Evolutionary conservation across 768 basidiomycete species (phyloP), one percentile per base, ranked within the genome.

Genomic region (Suillus bovinus): DNA sequence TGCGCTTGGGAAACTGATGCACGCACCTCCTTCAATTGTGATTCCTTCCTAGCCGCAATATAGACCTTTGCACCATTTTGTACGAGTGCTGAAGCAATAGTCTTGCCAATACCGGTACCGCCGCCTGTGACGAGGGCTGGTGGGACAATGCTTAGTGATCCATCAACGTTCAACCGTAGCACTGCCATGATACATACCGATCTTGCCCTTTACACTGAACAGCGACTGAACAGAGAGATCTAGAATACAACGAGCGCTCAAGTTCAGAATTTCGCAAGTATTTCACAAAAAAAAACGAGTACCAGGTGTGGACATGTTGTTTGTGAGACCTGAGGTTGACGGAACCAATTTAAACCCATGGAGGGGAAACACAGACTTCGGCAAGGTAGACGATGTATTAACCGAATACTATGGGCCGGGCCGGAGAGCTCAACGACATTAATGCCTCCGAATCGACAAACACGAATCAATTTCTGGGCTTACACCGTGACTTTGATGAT

Each of bases 61-160:
- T n/a, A n/a, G n/a, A n/a, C n/a, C n/a, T n/a, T n/a, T n/a, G n/a
- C n/a, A n/a, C n/a, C n/a, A n/a, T n/a, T n/a, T n/a, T n/a, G n/a
- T n/a, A n/a, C n/a, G n/a, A n/a, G n/a, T n/a, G n/a, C n/a, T n/a
- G n/a, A n/a, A n/a, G n/a, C n/a, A n/a, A n/a, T n/a, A n/a, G n/a
- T n/a, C n/a, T n/a, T n/a, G n/a, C n/a, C n/a, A n/a, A n/a, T n/a
- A n/a, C n/a, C n/a, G n/a, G n/a, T n/a, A n/a, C n/a, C n/a, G n/a
- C 93, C 93, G 3, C 93, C 93, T 1, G 91, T 94, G n/a, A 93
- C 84, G 52, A 93, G 84, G 56, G 89, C 90, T 89, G 50, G 20
- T 24, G 20, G 22, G n/a, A 38, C 29, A 13, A 17, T 31, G 52
- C 22, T 52, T n/a, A 58, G 57, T 31, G 38, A 61, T 29, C 60